Conservation (phyloP, 331 rosid genomes). For the Rhamnella rubrinervis region DNA sequence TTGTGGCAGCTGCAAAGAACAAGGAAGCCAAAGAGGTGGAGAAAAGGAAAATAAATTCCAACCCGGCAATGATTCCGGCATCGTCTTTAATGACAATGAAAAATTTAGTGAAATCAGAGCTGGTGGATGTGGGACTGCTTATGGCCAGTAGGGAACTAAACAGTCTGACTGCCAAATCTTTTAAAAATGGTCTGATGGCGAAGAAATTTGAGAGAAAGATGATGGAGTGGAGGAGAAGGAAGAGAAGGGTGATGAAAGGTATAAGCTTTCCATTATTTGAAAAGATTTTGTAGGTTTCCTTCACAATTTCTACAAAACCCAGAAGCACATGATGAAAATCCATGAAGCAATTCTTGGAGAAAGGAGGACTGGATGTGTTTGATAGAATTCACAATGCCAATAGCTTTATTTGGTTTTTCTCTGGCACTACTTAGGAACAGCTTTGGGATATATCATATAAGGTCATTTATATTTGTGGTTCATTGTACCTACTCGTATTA, state of each 20-base stretch:
- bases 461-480: no score
- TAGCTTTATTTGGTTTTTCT: no score
- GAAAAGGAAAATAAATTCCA: constrained; percentile 31
- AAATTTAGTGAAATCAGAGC: not conserved
- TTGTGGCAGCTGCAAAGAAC: constrained; percentile 8
- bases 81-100: not conserved
- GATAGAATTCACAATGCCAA: not conserved
- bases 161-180: not conserved
- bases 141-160: not conserved
- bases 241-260: constrained; percentile 17
- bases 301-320: constrained; percentile 1
- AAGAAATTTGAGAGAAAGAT: not conserved
- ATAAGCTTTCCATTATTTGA: constrained; percentile 18
- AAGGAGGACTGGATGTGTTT: not conserved
- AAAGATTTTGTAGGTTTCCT: constrained; percentile 16
- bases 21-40: constrained; percentile 11
- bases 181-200: not conserved
- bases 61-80: not conserved
- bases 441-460: no score
- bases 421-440: no score
- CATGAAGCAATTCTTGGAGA: not conserved
- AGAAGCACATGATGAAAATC: not conserved
- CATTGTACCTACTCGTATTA: no score
- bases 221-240: constrained; percentile 12
- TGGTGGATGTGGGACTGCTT: not conserved